phyloP scores from a whole-genome alignment of 176 grass and related monocot genomes.

The Phyllostachys edulis region DNA sequence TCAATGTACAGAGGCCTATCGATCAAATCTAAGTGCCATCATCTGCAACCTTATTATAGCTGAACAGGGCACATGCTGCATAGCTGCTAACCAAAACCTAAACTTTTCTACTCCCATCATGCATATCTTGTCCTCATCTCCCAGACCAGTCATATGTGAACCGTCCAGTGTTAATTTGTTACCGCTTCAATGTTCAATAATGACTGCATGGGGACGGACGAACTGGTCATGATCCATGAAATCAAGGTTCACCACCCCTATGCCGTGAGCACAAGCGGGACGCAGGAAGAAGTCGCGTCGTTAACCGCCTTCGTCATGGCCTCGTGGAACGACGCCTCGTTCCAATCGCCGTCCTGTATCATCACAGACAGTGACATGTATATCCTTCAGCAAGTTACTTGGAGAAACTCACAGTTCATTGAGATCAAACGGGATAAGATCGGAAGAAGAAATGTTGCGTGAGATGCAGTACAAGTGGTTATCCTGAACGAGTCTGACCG shows the following conservation, averaged over 20 bases:
- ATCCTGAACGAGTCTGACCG: not conserved
- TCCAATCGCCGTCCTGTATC: slow-evolving; percentile 63
- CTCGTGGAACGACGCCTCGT: slow-evolving; percentile 61
- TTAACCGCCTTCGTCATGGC: slow-evolving; percentile 62
- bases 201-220: not conserved
- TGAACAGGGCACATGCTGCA: not conserved
- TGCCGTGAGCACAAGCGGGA: slow-evolving; percentile 22
- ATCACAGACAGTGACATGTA: not conserved
- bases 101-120: not conserved
- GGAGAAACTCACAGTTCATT: not conserved
- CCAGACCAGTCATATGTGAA: not conserved
- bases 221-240: not conserved
- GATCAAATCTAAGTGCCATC: not conserved
- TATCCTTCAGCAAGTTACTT: not conserved
- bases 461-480: not conserved
- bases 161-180: not conserved
- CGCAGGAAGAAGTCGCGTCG: slow-evolving; percentile 36
- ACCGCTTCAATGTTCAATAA: not conserved
- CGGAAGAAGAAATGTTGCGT: not conserved
- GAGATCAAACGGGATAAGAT: not conserved
- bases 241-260: not conserved
- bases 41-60: not conserved
- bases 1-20: not conserved
- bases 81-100: not conserved
- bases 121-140: not conserved